Evolutionary conservation across 495 filamentous ascomycete species (phyloP).

Genomic region (Penicillium ochrochloron): DNA sequence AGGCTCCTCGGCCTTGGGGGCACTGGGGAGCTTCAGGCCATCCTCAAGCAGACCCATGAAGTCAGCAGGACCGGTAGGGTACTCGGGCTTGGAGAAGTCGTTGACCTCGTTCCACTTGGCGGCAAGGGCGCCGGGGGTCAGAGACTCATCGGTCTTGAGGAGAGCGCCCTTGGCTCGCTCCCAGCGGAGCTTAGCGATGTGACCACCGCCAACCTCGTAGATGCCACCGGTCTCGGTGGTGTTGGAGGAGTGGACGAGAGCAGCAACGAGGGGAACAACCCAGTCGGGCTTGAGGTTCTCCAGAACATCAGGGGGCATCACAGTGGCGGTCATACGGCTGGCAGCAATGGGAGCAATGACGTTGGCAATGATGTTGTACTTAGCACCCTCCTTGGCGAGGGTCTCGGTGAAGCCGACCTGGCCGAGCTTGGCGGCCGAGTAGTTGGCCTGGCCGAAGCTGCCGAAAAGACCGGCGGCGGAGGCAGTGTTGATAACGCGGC

Average conservation of each 20-base stretch:
- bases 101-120: slow-evolving; percentile 86
- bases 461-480: slow-evolving; percentile 96
- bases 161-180: slow-evolving; percentile 91
- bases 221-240: slow-evolving; percentile 82
- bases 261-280: slow-evolving; percentile 93
- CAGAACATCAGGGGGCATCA: slow-evolving; percentile 95
- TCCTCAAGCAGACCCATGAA: slow-evolving; percentile 88
- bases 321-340: slow-evolving; percentile 93
- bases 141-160: slow-evolving; percentile 83
- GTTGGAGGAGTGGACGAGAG: slow-evolving; percentile 88
- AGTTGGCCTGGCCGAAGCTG: slow-evolving; percentile 95
- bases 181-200: slow-evolving; percentile 93
- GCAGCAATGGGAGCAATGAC: slow-evolving; percentile 97
- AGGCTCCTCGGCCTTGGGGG: slow-evolving; percentile 73
- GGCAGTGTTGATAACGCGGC: slow-evolving; percentile 92
- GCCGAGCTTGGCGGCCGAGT: slow-evolving; percentile 94
- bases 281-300: slow-evolving; percentile 91
- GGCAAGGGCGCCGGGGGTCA: slow-evolving; percentile 87
- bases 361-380: slow-evolving; percentile 98
- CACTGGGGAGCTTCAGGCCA: slow-evolving; percentile 76
- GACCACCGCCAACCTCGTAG: slow-evolving; percentile 92
- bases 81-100: slow-evolving; percentile 83
- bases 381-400: slow-evolving; percentile 93
- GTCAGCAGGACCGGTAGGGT: slow-evolving; percentile 87
- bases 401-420: slow-evolving; percentile 99